A percentile compares a stretch with the other conserved stretches of the same genome.
These are phyloP conservation scores for Debaryomyces sp. DNA, from an alignment of 1,139 yeast genomes.

Conservation along the genomic window DNA sequence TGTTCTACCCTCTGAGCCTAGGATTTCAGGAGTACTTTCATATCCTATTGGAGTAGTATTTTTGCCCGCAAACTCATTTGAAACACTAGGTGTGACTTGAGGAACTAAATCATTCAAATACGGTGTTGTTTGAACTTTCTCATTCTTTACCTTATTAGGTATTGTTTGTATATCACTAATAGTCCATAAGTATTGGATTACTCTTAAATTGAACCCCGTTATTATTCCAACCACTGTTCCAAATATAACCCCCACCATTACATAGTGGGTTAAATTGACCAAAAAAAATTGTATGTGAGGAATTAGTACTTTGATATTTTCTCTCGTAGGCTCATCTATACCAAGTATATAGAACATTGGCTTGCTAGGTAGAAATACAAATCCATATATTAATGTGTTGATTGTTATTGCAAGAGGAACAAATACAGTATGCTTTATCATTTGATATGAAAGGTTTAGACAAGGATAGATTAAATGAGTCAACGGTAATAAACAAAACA, in stretches of 20 bases:
- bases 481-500: slow-evolving; percentile 1
- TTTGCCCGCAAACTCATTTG: not conserved
- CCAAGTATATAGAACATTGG: slow-evolving; percentile 22
- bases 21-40: not conserved
- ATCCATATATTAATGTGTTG: slow-evolving; percentile 19
- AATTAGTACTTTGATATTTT: slow-evolving; percentile 9
- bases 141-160: not conserved
- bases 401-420: slow-evolving; percentile 7
- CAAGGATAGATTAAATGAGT: slow-evolving; percentile 4
- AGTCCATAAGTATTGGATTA: slow-evolving; percentile 12
- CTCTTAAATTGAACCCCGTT: slow-evolving; percentile 16
- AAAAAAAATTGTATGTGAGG: slow-evolving; percentile 16
- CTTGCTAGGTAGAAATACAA: slow-evolving; percentile 22
- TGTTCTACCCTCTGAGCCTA: not conserved
- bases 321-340: slow-evolving; percentile 13
- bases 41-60: not conserved
- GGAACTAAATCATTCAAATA: not conserved
- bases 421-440: slow-evolving; percentile 4
- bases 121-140: not conserved
- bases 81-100: slow-evolving; percentile 1
- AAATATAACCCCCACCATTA: slow-evolving; percentile 25
- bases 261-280: slow-evolving; percentile 22
- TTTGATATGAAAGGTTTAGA: slow-evolving; percentile 2
- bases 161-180: not conserved
- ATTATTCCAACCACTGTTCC: slow-evolving; percentile 24